Conservation (phyloP, 176 grass and related monocot species). For the Oryza meridionalis region DNA sequence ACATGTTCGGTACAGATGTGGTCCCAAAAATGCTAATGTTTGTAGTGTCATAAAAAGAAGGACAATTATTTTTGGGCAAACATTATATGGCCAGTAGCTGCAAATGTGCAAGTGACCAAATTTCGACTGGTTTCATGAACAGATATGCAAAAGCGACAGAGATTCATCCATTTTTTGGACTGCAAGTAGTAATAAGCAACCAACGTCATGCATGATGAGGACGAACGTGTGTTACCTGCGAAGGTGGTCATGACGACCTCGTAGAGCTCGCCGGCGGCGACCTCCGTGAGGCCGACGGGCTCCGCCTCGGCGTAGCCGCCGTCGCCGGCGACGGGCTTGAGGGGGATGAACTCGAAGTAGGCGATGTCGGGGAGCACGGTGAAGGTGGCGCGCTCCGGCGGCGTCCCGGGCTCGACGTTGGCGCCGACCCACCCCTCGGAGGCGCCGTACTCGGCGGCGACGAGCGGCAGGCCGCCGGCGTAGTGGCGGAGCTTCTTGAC, state of each 20-base stretch:
- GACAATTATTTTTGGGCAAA: not conserved
- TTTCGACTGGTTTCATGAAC: not conserved
- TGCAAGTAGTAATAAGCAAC: not conserved
- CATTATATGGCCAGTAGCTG: not conserved
- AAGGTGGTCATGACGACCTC: conserved; percentile 90
- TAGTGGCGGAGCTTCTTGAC: conserved; percentile 85
- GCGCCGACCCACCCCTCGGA: conserved; percentile 86
- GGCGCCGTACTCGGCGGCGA: conserved; percentile 84
- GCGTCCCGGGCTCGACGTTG: conserved; percentile 63
- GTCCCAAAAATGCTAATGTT: not conserved
- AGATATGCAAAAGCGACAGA: not conserved
- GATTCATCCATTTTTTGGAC: not conserved
- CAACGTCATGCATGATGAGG: conserved; percentile 29
- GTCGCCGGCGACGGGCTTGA: not conserved
- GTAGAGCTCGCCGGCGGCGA: conserved; percentile 77
- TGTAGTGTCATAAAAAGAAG: not conserved
- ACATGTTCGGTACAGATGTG: not conserved
- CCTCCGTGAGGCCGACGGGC: conserved; percentile 73
- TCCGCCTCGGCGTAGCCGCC: conserved; percentile 42
- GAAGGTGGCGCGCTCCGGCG: conserved; percentile 69
- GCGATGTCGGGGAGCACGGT: conserved; percentile 84
- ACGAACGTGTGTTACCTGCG: conserved; percentile 56
- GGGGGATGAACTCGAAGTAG: conserved; percentile 94
- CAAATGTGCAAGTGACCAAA: not conserved
- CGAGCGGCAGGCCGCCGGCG: conserved; percentile 68